Base-by-base conservation (phyloP, 768 basidiomycete genomes). In the Agrocybe praecox region DNA sequence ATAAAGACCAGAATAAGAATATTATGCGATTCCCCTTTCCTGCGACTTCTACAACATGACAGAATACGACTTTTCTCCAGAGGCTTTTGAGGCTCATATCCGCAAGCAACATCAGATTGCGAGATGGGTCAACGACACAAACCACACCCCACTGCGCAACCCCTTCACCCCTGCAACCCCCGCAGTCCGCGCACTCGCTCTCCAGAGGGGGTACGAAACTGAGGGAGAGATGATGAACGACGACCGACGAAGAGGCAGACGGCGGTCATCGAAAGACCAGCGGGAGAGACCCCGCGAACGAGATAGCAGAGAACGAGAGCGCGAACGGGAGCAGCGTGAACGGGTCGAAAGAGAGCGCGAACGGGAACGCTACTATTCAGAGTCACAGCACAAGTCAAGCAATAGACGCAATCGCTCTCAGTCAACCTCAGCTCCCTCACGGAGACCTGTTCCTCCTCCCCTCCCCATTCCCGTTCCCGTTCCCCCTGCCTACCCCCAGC, bases 21-120 rank as follows among this genome's bases (percentile, higher is more conserved):
- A 26, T 34, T 18, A 29, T 22, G 32, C 44, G 29, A 29, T 23
- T 47, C 45, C 23, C 52, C 47, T 57, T 55, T 55, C 53, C 49
- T 53, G 50, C 45, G 51, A 44, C 49, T 55, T 55, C 49, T 24
- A 43, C 59, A n/a, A 40, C 49, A 85, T 85, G 83, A 84, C 83
- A 24, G 83, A 85, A 67, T 85, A 85, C 78, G 83, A 84, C 71
- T 84, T 74, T 67, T 84, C 82, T 52, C 82, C 81, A 18, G 82
- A 80, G 63, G 83, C 82, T 24, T 71, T 76, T 62, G 74, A 83
- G 52, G 76, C 73, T 10, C 72, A 79, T 63, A 26, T 79, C 51
- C 73, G 70, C 23, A 81, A 77, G n/a, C 81, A 81, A 65, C 24
- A 71, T 55, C 74, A 80, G 56, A 80, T 84, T 15, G 72, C 77